Base-by-base conservation (phyloP, 2,329 filamentous ascomycete genomes). In the Exserohilum rostratum region DNA sequence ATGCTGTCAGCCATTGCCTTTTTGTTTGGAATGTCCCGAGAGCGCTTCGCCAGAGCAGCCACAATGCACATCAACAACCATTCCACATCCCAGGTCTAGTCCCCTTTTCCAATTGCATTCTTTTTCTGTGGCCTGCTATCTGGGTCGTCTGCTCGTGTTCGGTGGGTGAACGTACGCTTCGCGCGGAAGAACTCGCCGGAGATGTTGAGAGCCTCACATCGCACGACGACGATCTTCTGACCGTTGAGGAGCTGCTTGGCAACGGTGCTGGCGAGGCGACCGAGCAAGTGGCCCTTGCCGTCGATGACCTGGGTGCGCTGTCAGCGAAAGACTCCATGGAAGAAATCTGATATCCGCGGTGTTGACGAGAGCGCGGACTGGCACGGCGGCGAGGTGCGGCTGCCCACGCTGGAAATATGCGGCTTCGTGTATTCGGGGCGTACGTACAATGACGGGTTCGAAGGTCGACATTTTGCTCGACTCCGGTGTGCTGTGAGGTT, bases 131-230 rank as follows among this genome's bases (percentile, higher is more conserved):
- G 54, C 57, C 55, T 55, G 60, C 51, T 58, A 56, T 47, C 57
- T 38, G 46, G 52, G 27, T 58, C 56, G 53, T 50, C 57, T 37
- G 51, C 50, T 60, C 48, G 46, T 38, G 18, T 29, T 56, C 50
- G 60, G 56, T 57, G 57, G 62, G 56, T 58, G 65, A 77, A 96
- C 93, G 83, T 96, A 99, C 95, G 90, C 90, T 99, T 99, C 73
- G 93, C 89, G 82, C 95, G 92, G 90, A 99, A 99, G 91, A 99
- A 99, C 87, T 98, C 95, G 85, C 95, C 95, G 73, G 95, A 99
- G 87, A 99, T 99, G 89, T 99, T 99, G 82, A 99, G 88, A 76
- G 91, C 92, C 85, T 99, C 95, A 84, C 90, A 96, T 86, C 95
- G 91, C 80, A 99, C 95, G 74, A 99, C 85, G 77, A 98, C 93